Evolutionary conservation across 768 basidiomycete genomes (phyloP).

Genomic region (Pleurotus eryngii): DNA sequence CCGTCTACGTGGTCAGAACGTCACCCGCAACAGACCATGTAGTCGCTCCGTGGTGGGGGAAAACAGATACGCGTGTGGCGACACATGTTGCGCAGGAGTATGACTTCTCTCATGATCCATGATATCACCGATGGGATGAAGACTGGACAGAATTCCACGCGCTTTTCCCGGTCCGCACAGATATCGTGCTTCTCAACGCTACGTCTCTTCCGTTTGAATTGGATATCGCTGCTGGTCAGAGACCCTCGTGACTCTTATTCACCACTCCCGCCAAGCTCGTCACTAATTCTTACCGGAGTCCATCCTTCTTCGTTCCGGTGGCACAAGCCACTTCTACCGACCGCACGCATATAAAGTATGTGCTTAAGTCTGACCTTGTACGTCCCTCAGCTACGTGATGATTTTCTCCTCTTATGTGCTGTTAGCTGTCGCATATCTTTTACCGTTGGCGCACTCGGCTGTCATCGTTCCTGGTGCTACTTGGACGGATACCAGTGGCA

Average conservation of each 20-base stretch:
- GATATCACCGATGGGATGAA: background rate
- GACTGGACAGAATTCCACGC: too few species aligned
- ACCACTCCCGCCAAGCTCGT: too few species aligned
- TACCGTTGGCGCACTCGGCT: conserved; percentile 23
- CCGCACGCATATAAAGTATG: background rate
- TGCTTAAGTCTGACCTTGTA: background rate
- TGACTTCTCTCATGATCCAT: background rate
- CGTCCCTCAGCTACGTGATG: background rate
- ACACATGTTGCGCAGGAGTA: too few species aligned
- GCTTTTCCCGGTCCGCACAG: background rate
- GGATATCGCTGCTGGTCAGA: background rate
- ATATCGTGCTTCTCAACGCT: background rate
- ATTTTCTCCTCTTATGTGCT: conserved; percentile 4
- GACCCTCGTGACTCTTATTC: background rate
- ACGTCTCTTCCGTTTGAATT: background rate
- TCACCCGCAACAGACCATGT: too few species aligned
- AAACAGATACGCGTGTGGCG: too few species aligned
- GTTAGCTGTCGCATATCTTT: conserved; percentile 12
- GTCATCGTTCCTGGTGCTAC: conserved; percentile 60
- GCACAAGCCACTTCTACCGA: background rate
- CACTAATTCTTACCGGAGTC: background rate
- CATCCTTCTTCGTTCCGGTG: background rate
- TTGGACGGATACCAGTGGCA: conserved; percentile 61
- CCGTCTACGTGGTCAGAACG: too few species aligned
- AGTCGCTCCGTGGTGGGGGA: too few species aligned